Evolutionary conservation across 2,329 filamentous ascomycete genomes (phyloP), one percentile per base, ranked within the genome.

Genomic region (Plectosphaerella plurivora): DNA sequence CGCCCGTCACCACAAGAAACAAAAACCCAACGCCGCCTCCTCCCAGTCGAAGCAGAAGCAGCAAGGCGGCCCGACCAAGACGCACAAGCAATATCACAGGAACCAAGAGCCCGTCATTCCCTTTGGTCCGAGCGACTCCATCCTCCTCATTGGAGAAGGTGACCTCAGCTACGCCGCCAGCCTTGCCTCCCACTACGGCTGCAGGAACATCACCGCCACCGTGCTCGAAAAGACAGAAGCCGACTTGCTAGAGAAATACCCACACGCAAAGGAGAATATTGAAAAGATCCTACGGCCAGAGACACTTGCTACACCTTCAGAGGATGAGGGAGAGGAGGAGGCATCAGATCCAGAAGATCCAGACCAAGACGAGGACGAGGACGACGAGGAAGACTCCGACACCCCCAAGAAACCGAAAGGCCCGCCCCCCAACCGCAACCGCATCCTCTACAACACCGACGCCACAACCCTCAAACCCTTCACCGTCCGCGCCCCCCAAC

Each of bases 81-180:
- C 51, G 41, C 41, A 49, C 22, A 56, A 58, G 47, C 52, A 60
- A 35, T 61, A 65, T 44, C 57, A 57, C 7, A 62, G 66, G 50
- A 65, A 69, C 50, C 60, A 63, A 57, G 68, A 69, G 57, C 83
- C 77, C 22, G 80, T 73, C 4, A 84, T 92, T 20, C 89, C 89
- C 15, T 92, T 93, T 68, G 68, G 76, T 22, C 72, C 79, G 39
- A 71, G 79, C 60, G 83, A 91, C 59, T 73, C 79, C 60, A 90
- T 93, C 57, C 82, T 94, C 7, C 80, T 93, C 3, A 72, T 93
- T 49, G 89, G 89, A 61, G 89, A 94, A 65, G 89, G 84, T 58
- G 89, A 95, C 68, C 82, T 94, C 63, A 91, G 87, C 65, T 93
- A 91, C 66, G 81, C 88, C 12, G 78, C 79, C 25, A 85, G 83